phyloP scores from a whole-genome alignment of 768 basidiomycete genomes.

The Phanerochaete sordida region DNA sequence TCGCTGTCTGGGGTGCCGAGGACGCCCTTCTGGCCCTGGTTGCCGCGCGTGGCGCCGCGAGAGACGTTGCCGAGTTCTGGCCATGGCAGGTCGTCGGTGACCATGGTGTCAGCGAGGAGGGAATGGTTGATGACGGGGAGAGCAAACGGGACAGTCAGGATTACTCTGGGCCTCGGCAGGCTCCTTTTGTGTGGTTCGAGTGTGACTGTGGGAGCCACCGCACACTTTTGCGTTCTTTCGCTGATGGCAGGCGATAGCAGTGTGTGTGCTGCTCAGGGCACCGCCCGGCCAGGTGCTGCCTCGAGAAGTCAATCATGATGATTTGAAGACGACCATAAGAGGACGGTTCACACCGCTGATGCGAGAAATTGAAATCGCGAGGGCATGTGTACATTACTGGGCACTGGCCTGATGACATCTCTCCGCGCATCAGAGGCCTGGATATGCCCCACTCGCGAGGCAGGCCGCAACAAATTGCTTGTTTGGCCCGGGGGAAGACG shows the following conservation, averaged over 20 bases:
- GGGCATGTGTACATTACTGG: background rate
- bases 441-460: background rate
- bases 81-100: slow-evolving; percentile 79
- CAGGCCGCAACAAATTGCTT: background rate
- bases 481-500: background rate
- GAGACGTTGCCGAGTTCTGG: slow-evolving; percentile 84
- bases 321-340: background rate
- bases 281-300: slow-evolving; percentile 7
- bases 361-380: background rate
- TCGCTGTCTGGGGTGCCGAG: slow-evolving; percentile 68
- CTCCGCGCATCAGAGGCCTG: background rate
- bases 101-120: slow-evolving; percentile 26
- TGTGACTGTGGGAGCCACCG: slow-evolving; percentile 10
- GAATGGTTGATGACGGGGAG: slow-evolving; percentile 9
- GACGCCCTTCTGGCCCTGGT: slow-evolving; percentile 83
- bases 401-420: background rate
- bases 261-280: slow-evolving; percentile 13
- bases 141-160: slow-evolving; percentile 3
- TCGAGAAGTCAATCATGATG: slow-evolving; percentile 10
- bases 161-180: slow-evolving; percentile 11
- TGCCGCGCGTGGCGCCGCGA: slow-evolving; percentile 77
- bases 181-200: slow-evolving; percentile 10
- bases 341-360: background rate
- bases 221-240: slow-evolving; percentile 6
- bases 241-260: slow-evolving; percentile 10